Base-by-base conservation (phyloP, 2,329 filamentous ascomycete species). In the Ceratocystis albifundus region DNA sequence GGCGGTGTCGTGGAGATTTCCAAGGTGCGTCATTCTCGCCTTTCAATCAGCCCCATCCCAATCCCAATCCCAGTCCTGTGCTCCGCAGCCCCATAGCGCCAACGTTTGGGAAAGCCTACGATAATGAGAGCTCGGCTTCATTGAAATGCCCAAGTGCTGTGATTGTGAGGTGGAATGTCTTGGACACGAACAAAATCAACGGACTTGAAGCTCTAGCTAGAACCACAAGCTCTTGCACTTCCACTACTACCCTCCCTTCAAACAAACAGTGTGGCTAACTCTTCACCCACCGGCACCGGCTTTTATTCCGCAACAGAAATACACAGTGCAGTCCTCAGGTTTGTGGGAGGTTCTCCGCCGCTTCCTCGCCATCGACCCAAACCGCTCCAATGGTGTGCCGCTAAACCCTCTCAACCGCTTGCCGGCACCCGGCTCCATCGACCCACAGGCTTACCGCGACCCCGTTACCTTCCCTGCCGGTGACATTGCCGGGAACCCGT, bases 401-500 rank as follows among this genome's bases (percentile, higher is more conserved):
- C 80, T 99, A 73, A 97, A 97, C 82, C 86, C 91, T 50, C 87
- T 92, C 80, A 96, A 84, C 83, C 92, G 94, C 72, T 88, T 89
- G 77, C 94, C 94, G 68, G 78, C 92, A 2, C 73, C 73, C 6
- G 76, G 81, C 68, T 71, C 75, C 64, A 65, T 73, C 69, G 71
- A 78, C 69, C 72, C 77, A 67, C 70, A 77, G 66, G 68, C 74
- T 48, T 70, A 75, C 70, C 71, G 75, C 67, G 77, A 76, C 1
- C 76, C 76, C 20, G 76, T 73, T 65, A 62, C 94, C 88, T 8
- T 96, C 80, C 74, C 75, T 4, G 73, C 65, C 20, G 75, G 70
- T 36, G 76, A 77, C 25, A 76, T 77, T 12, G 71, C 69, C 2
- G 75, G 76, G 15, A 75, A 77, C 8, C 71, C 71, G 36, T 76